phyloP scores from a whole-genome alignment of 164 flowering plant species.

The Piper betle region DNA sequence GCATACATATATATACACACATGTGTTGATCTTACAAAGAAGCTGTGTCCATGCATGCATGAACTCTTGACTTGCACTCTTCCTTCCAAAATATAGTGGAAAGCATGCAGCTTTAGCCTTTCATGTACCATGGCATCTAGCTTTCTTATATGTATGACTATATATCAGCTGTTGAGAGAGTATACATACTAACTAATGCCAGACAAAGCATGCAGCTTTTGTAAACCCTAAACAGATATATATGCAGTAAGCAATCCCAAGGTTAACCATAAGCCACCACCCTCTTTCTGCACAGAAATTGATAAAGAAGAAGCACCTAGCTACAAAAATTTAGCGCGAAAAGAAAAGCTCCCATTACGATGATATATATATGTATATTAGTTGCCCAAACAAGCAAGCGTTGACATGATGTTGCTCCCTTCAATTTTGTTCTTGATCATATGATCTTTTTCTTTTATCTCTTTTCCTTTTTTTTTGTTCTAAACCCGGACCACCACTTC shows the following conservation, averaged over 20 bases:
- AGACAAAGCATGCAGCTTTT: constrained; percentile 1
- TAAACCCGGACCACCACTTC: not conserved
- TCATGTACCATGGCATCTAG: no score
- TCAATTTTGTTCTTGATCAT: constrained; percentile 1
- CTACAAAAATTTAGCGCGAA: not conserved
- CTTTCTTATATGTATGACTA: no score
- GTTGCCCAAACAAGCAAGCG: constrained; percentile 15
- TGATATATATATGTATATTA: not conserved
- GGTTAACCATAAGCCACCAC: not conserved
- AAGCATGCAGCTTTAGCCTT: no score
- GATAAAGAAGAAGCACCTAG: constrained; percentile 21
- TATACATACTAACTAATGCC: not conserved
- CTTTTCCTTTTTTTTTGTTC: constrained; percentile 8
- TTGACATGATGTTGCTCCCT: constrained; percentile 28
- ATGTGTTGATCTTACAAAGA: not conserved
- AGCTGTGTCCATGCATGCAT: not conserved
- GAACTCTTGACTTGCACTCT: no score
- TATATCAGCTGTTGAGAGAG: no score
- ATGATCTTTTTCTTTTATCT: not conserved
- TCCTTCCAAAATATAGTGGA: not conserved
- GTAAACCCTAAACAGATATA: not conserved
- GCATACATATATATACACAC: not conserved
- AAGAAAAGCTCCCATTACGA: not conserved
- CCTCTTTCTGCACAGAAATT: constrained; percentile 35
- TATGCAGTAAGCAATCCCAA: not conserved